Conservation (phyloP, 768 basidiomycete species). For the Hortiboletus flavorubellus region DNA sequence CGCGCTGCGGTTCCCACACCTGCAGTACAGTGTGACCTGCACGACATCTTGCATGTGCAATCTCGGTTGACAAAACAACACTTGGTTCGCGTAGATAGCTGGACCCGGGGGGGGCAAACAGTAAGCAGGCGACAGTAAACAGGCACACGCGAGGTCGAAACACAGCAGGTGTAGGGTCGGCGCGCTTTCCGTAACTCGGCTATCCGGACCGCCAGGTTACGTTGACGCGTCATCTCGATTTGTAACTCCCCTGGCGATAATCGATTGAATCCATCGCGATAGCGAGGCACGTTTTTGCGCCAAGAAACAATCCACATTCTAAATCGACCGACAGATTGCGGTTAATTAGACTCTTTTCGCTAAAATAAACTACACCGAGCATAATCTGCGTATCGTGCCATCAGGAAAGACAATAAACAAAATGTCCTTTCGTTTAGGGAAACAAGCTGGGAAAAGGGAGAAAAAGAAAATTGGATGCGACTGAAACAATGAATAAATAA, state of each 20-base stretch:
- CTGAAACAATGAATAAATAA: slow-evolving; percentile 18
- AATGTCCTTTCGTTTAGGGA: not conserved
- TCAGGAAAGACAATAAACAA: slow-evolving; percentile 2
- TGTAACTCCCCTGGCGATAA: not conserved
- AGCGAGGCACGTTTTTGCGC: not conserved
- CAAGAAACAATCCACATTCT: not conserved
- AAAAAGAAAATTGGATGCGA: not conserved
- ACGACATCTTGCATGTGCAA: too few relatives aligned
- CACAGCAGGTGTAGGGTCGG: too few relatives aligned
- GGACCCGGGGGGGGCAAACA: too few relatives aligned
- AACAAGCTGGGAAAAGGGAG: not conserved
- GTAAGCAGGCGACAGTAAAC: too few relatives aligned
- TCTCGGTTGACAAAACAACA: too few relatives aligned
- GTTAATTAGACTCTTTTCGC: slow-evolving; percentile 16
- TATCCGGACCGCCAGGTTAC: too few relatives aligned
- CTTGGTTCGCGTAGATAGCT: too few relatives aligned
- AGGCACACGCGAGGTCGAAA: too few relatives aligned
- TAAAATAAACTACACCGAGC: slow-evolving; percentile 27
- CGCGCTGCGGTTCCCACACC: too few relatives aligned
- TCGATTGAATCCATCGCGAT: not conserved
- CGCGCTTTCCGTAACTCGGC: too few relatives aligned
- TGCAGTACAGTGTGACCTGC: too few relatives aligned
- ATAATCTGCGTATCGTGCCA: slow-evolving; percentile 15
- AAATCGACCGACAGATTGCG: not conserved
- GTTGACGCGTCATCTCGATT: not conserved